Percentiles rank a stretch among this genome's conserved stretches.
Conservation (phyloP, 208 protist species). For the Entamoeba nuttalli region DNA sequence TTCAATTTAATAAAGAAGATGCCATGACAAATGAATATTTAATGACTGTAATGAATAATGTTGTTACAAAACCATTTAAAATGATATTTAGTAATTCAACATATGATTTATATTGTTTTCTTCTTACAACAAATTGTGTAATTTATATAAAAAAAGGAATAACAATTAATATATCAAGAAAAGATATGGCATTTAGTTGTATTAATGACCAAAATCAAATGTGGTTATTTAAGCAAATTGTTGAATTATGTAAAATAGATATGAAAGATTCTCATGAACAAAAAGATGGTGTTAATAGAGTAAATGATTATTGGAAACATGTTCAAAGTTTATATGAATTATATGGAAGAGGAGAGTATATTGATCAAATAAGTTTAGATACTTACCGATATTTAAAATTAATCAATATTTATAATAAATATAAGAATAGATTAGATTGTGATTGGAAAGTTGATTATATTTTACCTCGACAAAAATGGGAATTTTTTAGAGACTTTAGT, state of each 20-base stretch:
- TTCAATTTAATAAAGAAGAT: neutral
- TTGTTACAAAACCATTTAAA: neutral
- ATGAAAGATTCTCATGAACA: neutral
- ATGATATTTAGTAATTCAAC: neutral
- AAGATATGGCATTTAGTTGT: neutral
- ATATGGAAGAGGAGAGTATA: neutral
- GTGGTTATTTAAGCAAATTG: neutral
- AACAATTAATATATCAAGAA: neutral
- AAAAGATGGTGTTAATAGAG: neutral
- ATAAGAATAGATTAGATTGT: neutral
- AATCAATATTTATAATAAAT: neutral
- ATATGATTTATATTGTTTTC: neutral
- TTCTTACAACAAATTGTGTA: neutral
- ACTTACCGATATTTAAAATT: neutral
- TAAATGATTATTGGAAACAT: neutral
- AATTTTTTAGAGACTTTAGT: neutral
- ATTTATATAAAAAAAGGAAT: neutral
- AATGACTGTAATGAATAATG: neutral
- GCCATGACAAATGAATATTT: neutral
- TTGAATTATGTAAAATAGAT: neutral
- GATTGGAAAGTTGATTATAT: neutral
- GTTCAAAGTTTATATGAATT: neutral
- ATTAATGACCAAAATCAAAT: neutral
- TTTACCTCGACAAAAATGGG: neutral
- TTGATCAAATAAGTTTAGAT: neutral